Conservation (phyloP, 176 grass and related monocot genomes). For the Lolium perenne region DNA sequence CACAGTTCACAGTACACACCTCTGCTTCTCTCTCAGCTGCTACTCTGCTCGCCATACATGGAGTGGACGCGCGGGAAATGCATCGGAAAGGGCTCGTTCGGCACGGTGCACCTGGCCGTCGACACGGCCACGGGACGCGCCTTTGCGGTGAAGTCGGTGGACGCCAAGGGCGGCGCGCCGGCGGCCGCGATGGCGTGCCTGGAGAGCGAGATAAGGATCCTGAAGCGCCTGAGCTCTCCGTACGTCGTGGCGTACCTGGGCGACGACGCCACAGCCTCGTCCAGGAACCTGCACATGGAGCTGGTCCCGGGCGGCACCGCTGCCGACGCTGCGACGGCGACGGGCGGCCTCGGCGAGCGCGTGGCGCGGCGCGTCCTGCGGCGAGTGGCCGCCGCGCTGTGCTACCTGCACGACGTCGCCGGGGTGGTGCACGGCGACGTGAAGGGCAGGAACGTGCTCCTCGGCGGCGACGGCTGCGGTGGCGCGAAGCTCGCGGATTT, state of each 20-base stretch:
- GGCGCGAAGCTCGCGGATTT: constrained; percentile 81
- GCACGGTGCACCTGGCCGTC: constrained; percentile 66
- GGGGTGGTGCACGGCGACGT: constrained; percentile 90
- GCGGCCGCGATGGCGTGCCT: constrained; percentile 55
- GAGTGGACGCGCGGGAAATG: constrained; percentile 72
- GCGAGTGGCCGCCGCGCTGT: constrained; percentile 58
- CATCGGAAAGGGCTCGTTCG: constrained; percentile 81
- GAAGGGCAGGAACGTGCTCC: constrained; percentile 81
- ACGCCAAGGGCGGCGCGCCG: constrained; percentile 8
- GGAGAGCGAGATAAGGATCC: constrained; percentile 83
- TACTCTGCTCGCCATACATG: not conserved
- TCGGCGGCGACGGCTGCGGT: not conserved
- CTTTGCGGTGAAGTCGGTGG: constrained; percentile 94
- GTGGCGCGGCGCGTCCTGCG: constrained; percentile 53
- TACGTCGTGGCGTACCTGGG: constrained; percentile 83
- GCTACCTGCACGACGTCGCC: constrained; percentile 70
- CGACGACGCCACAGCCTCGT: constrained; percentile 41
- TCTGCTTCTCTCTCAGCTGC: constrained; percentile 12
- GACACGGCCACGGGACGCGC: constrained; percentile 45
- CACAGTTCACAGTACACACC: not conserved
- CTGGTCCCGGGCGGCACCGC: constrained; percentile 63
- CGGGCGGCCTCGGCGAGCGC: constrained; percentile 45
- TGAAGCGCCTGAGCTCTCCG: constrained; percentile 65
- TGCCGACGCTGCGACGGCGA: constrained; percentile 45
- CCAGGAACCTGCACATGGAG: constrained; percentile 88